phyloP scores from a whole-genome alignment of 129 eudicot species.

The Centrapalus pauciflorus region DNA sequence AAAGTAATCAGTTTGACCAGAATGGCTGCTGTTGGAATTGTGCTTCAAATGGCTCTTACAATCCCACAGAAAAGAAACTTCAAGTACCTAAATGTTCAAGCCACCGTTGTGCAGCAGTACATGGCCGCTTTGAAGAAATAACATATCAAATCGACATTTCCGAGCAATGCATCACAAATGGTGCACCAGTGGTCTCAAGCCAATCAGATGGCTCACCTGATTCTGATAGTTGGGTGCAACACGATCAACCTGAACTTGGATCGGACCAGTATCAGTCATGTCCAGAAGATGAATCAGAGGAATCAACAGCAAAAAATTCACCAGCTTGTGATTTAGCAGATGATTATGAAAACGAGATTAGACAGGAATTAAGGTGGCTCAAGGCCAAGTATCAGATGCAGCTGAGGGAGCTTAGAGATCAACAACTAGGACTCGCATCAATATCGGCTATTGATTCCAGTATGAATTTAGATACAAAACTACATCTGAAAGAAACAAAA shows the following conservation, averaged over 20 bases:
- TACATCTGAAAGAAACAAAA: slow-evolving; percentile 15
- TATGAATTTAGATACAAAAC: slow-evolving; percentile 15
- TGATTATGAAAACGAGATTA: slow-evolving; percentile 49
- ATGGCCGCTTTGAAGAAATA: too few species aligned
- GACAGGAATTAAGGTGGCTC: slow-evolving; percentile 65
- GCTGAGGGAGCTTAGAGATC: slow-evolving; percentile 47
- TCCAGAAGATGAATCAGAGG: too few species aligned
- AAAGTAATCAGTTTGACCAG: slow-evolving; percentile 13
- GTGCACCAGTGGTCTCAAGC: too few species aligned
- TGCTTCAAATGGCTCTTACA: slow-evolving; percentile 25
- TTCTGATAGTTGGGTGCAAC: too few species aligned
- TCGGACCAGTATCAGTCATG: too few species aligned
- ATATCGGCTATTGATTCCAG: slow-evolving; percentile 18
- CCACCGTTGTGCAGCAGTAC: too few species aligned
- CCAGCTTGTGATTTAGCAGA: slow-evolving; percentile 24
- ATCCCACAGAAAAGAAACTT: slow-evolving; percentile 13
- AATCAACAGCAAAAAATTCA: too few species aligned
- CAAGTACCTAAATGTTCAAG: slow-evolving; percentile 38
- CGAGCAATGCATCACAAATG: too few species aligned
- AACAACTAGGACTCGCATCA: slow-evolving; percentile 29
- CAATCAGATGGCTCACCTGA: too few species aligned
- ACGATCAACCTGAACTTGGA: too few species aligned
- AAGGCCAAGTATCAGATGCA: slow-evolving; percentile 73
- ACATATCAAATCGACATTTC: too few species aligned
- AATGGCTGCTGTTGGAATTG: slow-evolving; percentile 25